Evolutionary conservation across 768 basidiomycete genomes (phyloP), one percentile per base, ranked within the genome.

Genomic region (Psilocybe sp.): DNA sequence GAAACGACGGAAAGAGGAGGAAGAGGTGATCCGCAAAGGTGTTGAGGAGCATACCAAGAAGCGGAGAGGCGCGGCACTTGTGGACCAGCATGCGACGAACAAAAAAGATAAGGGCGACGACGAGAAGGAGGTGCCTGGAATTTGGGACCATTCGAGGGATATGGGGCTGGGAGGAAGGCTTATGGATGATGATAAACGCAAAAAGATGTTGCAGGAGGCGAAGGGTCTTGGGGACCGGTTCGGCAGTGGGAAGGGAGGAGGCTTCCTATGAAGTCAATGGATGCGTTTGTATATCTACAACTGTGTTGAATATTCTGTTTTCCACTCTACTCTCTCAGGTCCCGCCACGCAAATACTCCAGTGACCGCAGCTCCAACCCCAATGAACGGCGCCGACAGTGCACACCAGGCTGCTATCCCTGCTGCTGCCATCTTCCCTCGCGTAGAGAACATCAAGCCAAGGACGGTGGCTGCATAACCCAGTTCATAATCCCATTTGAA

Each of bases 121-220:
- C 13, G 73, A 81, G 20, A 80, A 82, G 31, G 79, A 81, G 31
- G 71, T 78, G 0, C 70, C 81, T 0, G 85, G 62, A 0, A 91
- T 98, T 20, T 98, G 96, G 96, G 96, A 99, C 58, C 92, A 91
- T 60, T 73, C 82, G 33, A 76, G 93, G 23, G 92, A 96, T 66
- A 97, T 99, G 94, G 79, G 79, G 2, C 59, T 96, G 3, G 85
- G 85, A 1, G 95, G 96, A 12, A 73, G 90, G 44, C 73, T 97
- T 28, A 89, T 99, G 90, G 93, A 92, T 60, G 95, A 97, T 52
- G 77, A 74, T 40, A 85, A 89, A 62, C 77, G 96, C 53, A 76
- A 79, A 47, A 84, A 83, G 61, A 75, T 92, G 65, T 75, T 98
- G 60, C 79, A 76, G 49, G 94, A 98, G 55, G 87, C 93, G 10